Percentiles rank a stretch among this genome's conserved stretches.
These are phyloP conservation scores for Emergomyces orientalis DNA, from an alignment of 2,329 filamentous ascomycete genomes.

Conservation along the genomic window DNA sequence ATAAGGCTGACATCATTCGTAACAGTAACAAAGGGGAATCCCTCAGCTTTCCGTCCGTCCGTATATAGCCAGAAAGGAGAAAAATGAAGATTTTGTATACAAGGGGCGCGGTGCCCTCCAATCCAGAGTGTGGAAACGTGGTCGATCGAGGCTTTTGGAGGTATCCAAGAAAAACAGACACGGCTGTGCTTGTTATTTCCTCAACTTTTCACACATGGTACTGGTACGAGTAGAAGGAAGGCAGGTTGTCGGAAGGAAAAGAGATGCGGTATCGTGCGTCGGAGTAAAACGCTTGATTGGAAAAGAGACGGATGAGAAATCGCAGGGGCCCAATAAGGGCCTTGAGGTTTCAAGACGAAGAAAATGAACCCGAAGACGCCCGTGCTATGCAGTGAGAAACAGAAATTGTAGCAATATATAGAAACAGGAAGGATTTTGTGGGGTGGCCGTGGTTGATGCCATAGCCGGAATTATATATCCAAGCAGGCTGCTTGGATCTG, in stretches of 20 bases:
- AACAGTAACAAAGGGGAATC: background rate
- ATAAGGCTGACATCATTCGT: background rate
- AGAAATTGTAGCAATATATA: background rate
- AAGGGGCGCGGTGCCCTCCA: background rate
- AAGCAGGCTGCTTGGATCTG: slow-evolving; percentile 2
- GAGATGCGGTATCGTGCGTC: background rate
- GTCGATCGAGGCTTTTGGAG: background rate
- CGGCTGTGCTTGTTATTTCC: background rate
- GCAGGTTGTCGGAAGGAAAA: background rate
- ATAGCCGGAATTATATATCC: background rate
- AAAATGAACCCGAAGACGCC: background rate
- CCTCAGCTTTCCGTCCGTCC: background rate
- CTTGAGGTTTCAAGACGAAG: background rate
- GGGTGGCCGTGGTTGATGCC: background rate
- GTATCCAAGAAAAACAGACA: background rate
- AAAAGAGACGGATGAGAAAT: background rate
- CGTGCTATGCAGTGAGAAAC: slow-evolving; percentile 8
- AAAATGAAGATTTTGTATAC: background rate
- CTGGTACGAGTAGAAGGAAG: background rate
- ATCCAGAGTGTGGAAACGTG: background rate
- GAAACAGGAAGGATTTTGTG: background rate
- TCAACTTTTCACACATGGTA: background rate
- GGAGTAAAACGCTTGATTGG: background rate
- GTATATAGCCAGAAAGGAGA: background rate
- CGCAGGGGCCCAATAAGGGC: background rate